These are phyloP conservation scores for Cutaneotrichosporon sp. DNA, from an alignment of 1,284 basidiomycete species.

Conservation along the genomic window DNA sequence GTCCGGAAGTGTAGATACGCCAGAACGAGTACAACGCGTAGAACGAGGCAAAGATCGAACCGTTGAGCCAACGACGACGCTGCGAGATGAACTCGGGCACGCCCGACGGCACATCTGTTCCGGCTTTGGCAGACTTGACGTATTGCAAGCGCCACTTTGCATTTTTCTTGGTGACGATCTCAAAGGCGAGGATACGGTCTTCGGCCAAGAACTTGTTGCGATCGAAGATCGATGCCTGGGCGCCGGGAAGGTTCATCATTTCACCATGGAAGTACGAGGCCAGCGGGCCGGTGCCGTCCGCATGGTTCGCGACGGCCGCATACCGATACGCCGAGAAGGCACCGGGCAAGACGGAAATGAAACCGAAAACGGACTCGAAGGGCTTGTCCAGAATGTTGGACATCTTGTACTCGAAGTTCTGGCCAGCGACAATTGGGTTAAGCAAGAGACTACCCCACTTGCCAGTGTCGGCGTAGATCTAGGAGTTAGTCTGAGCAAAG, in stretches of 20 bases:
- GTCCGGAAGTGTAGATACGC: conserved; percentile 85
- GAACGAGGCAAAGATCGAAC: conserved; percentile 62
- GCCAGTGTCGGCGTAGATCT: conserved; percentile 71
- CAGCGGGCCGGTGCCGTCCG: conserved; percentile 79
- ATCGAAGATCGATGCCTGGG: conserved; percentile 51
- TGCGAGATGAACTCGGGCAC: conserved; percentile 86
- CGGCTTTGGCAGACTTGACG: conserved; percentile 74
- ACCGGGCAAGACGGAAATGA: conserved; percentile 78
- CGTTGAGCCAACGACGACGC: conserved; percentile 84
- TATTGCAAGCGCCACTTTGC: conserved; percentile 66
- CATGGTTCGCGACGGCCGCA: conserved; percentile 72
- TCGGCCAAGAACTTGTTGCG: conserved; percentile 85
- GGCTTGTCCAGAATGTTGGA: conserved; percentile 90
- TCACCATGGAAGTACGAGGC: conserved; percentile 88
- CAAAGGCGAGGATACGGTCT: conserved; percentile 44
- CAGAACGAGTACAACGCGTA: conserved; percentile 80
- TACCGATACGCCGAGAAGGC: conserved; percentile 91
- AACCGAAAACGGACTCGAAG: conserved; percentile 84
- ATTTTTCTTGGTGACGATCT: conserved; percentile 45
- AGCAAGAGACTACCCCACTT: conserved; percentile 72
- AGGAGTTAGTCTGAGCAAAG: background rate
- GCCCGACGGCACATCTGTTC: conserved; percentile 70
- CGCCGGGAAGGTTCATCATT: conserved; percentile 59
- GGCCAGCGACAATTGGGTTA: conserved; percentile 82
- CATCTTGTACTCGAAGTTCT: conserved; percentile 80